Evolutionary conservation across 106 monocot species (phyloP), one percentile per base, ranked within the genome.

Genomic region (Dioscorea alata): DNA sequence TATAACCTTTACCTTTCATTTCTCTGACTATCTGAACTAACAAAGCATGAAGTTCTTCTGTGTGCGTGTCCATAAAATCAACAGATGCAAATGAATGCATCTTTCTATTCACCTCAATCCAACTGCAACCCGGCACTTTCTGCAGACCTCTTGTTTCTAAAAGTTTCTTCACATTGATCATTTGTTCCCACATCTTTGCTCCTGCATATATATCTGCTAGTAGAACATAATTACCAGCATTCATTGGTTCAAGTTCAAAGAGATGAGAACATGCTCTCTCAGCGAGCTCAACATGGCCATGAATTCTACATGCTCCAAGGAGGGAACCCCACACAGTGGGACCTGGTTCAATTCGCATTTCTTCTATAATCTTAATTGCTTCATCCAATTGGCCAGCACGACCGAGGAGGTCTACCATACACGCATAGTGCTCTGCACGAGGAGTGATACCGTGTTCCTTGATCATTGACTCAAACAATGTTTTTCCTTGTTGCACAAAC

Each of bases 151-250:
- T 63, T 49, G 71, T 73, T 71, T 86, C 83, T 19, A 90, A 18
- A 18, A 78, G 33, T 12, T 62, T 78, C 78, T 66, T 86, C 15
- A 86, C 73, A 23, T 71, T 49, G 57, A 9, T 71, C 52, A 86
- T 72, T 64, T 90, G 72, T 18, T 72, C 76, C 77, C 69, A 77
- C 80, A 90, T 73, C 60, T 78, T 65, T 23, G 90, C 90, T 57
- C 69, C 67, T 2, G 80, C 72, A 61, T 90, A 90, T 20, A 86
- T 83, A 73, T 81, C 75, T 2, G 80, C 80, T 35, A 90, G 62
- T 15, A 90, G 77, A 4, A 86, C 80, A 67, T 90, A 90, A 62
- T 90, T 90, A 19, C 90, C 90, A 14, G 90, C 82, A 75, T 90
- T 86, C 25, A 12, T 63, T 0, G 90, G 90, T 59, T 90, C 86